Conservation (phyloP, 768 basidiomycete species). For the Polyporus arcularius region DNA sequence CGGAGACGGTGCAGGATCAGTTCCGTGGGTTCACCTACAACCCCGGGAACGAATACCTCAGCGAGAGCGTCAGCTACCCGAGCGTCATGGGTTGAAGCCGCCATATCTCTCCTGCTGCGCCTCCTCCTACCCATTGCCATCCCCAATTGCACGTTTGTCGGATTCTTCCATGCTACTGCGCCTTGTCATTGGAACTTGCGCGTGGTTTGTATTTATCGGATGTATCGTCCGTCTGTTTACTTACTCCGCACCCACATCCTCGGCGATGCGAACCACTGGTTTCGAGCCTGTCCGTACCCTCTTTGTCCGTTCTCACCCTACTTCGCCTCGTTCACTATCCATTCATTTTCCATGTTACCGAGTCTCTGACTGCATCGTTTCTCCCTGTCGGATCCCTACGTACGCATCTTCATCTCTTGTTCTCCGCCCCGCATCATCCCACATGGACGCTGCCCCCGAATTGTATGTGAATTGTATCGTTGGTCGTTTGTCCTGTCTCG, state of each 20-base stretch:
- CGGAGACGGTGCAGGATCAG: constrained; percentile 96
- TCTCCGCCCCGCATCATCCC: not conserved
- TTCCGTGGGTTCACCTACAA: constrained; percentile 92
- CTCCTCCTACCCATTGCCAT: too few species aligned
- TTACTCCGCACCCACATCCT: too few species aligned
- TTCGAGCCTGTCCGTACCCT: too few species aligned
- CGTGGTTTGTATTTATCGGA: too few species aligned
- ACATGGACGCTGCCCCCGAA: constrained; percentile 14
- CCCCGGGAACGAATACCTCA: constrained; percentile 80
- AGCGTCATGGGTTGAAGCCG: constrained; percentile 29
- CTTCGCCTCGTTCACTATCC: not conserved
- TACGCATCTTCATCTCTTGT: constrained; percentile 4
- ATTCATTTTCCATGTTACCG: not conserved
- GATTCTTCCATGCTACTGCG: not conserved
- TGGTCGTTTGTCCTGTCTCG: constrained; percentile 2
- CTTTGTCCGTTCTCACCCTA: too few species aligned
- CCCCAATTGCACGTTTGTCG: not conserved
- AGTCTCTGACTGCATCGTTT: not conserved
- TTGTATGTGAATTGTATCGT: constrained; percentile 15
- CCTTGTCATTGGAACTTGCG: too few species aligned
- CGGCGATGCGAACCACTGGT: too few species aligned
- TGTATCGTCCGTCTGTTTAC: too few species aligned
- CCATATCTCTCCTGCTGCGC: not conserved
- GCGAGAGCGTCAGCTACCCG: constrained; percentile 76
- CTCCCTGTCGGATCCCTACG: not conserved